These are phyloP conservation scores for Fraxinus latifolia DNA, from an alignment of 305 asterid species.

Conservation along the genomic window DNA sequence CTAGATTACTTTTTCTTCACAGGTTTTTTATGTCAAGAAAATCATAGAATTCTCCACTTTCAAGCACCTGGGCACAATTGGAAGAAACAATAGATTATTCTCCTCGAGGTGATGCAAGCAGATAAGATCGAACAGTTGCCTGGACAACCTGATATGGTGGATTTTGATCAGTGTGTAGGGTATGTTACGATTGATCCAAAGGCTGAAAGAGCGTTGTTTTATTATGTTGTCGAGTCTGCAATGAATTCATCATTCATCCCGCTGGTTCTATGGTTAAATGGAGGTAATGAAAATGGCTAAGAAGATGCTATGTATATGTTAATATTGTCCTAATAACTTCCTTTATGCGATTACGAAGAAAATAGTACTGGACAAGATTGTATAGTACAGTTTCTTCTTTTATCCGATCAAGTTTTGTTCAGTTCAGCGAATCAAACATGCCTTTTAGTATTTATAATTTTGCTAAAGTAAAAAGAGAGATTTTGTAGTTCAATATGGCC, in stretches of 20 bases:
- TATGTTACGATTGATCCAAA: slow-evolving; percentile 45
- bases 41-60: slow-evolving; percentile 2
- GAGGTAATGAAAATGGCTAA: slow-evolving; percentile 33
- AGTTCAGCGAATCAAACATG: not conserved
- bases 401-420: not conserved
- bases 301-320: not conserved
- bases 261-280: slow-evolving; percentile 56
- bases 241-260: slow-evolving; percentile 37
- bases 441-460: not conserved
- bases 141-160: slow-evolving; percentile 43
- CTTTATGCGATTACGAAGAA: not conserved
- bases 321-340: not conserved
- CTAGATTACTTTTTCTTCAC: slow-evolving; percentile 19
- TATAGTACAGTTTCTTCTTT: not conserved
- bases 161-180: slow-evolving; percentile 53
- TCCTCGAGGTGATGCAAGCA: slow-evolving; percentile 33
- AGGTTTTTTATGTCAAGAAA: slow-evolving; percentile 7
- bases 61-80: slow-evolving; percentile 13
- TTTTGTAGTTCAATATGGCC: not conserved
- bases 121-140: slow-evolving; percentile 41
- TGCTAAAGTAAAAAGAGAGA: not conserved
- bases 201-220: slow-evolving; percentile 47
- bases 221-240: slow-evolving; percentile 44
- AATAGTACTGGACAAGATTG: not conserved
- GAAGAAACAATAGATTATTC: slow-evolving; percentile 6